phyloP scores from a whole-genome alignment of 371 early-diverging fungal genomes.

The Parasitella parasitica region DNA sequence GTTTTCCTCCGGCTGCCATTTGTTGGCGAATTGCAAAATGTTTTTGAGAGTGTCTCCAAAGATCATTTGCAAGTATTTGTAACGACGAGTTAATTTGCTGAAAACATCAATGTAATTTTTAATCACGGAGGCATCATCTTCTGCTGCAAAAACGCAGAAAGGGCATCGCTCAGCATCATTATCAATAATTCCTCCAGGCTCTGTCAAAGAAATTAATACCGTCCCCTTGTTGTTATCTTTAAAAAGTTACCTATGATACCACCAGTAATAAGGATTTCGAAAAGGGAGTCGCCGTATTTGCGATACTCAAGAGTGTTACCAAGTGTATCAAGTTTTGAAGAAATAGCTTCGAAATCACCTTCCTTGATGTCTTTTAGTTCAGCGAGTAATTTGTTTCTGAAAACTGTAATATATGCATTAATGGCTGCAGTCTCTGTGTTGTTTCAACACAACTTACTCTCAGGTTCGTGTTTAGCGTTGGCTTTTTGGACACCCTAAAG shows the following conservation, averaged over 20 bases:
- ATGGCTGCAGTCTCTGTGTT: background rate
- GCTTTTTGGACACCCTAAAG: constrained; percentile 82
- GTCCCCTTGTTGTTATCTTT: background rate
- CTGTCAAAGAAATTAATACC: constrained; percentile 34
- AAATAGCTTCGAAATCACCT: constrained; percentile 72
- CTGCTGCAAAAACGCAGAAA: constrained; percentile 81
- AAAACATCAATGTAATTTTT: constrained; percentile 79
- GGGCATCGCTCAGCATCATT: constrained; percentile 80
- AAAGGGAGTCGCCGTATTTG: constrained; percentile 91
- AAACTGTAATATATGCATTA: constrained; percentile 38
- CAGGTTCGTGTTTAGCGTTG: constrained; percentile 84
- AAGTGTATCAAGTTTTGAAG: constrained; percentile 74
- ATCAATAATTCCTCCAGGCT: constrained; percentile 88
- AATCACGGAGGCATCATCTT: constrained; percentile 70
- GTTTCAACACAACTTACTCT: constrained; percentile 51
- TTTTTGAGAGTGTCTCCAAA: constrained; percentile 86
- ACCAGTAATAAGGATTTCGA: constrained; percentile 89
- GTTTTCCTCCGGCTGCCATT: constrained; percentile 74
- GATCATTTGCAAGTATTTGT: constrained; percentile 87
- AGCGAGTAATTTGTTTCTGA: constrained; percentile 74
- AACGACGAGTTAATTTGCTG: constrained; percentile 84
- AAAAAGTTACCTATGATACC: constrained; percentile 73
- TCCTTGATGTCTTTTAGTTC: constrained; percentile 59
- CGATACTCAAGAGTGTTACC: constrained; percentile 90
- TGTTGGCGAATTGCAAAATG: constrained; percentile 86